Percentiles rank a stretch among this genome's conserved stretches.
Evolutionary conservation across 768 basidiomycete genomes (phyloP).

Genomic region (Mycena kentingensis): DNA sequence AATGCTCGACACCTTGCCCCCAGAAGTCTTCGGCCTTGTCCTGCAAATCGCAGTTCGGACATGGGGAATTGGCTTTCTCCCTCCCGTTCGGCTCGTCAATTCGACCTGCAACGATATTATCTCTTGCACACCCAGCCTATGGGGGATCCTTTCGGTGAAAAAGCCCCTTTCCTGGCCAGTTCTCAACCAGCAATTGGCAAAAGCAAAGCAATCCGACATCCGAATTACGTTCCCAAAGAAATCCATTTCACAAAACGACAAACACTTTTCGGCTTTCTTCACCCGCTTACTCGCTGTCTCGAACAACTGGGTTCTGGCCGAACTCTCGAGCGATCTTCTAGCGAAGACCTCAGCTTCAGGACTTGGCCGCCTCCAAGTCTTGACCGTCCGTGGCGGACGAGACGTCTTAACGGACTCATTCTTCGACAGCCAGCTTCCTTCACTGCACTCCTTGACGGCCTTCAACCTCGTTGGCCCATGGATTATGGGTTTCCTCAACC

Average conservation of each 20-base stretch:
- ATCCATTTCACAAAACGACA: not conserved
- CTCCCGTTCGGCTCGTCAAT: slow-evolving; percentile 31
- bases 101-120: slow-evolving; percentile 30
- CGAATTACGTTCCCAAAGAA: slow-evolving; percentile 22
- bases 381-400: slow-evolving; percentile 15
- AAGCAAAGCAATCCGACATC: slow-evolving; percentile 34
- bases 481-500: slow-evolving; percentile 28
- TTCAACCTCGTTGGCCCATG: slow-evolving; percentile 18
- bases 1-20: slow-evolving; percentile 30
- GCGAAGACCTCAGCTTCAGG: slow-evolving; percentile 23
- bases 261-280: not conserved
- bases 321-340: slow-evolving; percentile 25
- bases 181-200: slow-evolving; percentile 26
- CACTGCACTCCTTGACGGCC: slow-evolving; percentile 27
- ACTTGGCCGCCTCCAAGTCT: slow-evolving; percentile 22
- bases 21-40: slow-evolving; percentile 32
- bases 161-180: slow-evolving; percentile 7
- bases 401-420: slow-evolving; percentile 14
- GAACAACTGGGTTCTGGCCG: slow-evolving; percentile 32
- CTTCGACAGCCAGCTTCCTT: slow-evolving; percentile 14
- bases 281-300: slow-evolving; percentile 23
- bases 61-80: slow-evolving; percentile 31
- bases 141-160: slow-evolving; percentile 32
- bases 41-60: slow-evolving; percentile 33
- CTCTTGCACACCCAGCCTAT: slow-evolving; percentile 33